These are phyloP conservation scores for Pestalotiopsis sp. DNA, from an alignment of 2,329 filamentous ascomycete genomes.

Conservation along the genomic window DNA sequence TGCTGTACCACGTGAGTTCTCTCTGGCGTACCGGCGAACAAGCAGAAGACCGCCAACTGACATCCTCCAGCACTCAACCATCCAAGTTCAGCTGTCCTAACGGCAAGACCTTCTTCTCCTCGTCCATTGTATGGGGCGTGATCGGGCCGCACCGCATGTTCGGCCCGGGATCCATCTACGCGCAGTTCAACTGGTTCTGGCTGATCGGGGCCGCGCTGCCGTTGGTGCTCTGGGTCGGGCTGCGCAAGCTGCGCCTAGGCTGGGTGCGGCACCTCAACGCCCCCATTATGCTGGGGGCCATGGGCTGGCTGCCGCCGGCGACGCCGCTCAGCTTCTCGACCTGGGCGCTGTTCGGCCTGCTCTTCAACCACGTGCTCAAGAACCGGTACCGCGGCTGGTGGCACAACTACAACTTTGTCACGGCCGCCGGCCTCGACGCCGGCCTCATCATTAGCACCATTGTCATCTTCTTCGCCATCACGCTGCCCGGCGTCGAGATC, in stretches of 20 bases:
- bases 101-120: constrained; percentile 49
- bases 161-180: constrained; percentile 53
- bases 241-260: constrained; percentile 43
- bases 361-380: constrained; percentile 62
- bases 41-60: constrained; percentile 29
- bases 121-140: constrained; percentile 59
- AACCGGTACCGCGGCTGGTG: constrained; percentile 62
- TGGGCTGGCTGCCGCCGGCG: constrained; percentile 58
- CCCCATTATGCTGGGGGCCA: constrained; percentile 61
- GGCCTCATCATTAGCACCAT: constrained; percentile 42
- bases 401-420: constrained; percentile 49
- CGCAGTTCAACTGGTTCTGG: constrained; percentile 56
- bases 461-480: constrained; percentile 40
- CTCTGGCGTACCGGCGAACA: not conserved
- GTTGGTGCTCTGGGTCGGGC: constrained; percentile 46
- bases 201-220: constrained; percentile 53
- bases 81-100: constrained; percentile 47
- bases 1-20: constrained; percentile 39
- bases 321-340: constrained; percentile 61
- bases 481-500: constrained; percentile 37
- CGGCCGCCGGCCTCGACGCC: constrained; percentile 41
- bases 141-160: constrained; percentile 61
- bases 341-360: constrained; percentile 59
- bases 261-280: constrained; percentile 55
- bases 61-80: constrained; percentile 44